Evolutionary conservation across 805 yeast genomes (phyloP).

Genomic region (Metschnikowia arizonensis): DNA sequence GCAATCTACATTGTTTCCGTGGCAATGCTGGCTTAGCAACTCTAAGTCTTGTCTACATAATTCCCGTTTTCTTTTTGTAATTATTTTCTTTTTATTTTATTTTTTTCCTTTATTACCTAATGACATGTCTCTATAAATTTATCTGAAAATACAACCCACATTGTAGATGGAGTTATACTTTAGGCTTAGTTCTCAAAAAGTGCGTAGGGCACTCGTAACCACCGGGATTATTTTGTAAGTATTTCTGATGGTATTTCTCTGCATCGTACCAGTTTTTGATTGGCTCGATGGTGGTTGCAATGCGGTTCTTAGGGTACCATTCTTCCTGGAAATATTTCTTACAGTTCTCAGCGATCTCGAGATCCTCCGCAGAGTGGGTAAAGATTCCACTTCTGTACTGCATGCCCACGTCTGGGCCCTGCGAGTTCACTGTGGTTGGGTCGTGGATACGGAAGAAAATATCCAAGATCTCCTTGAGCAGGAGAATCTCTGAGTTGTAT

Average conservation of each 20-base stretch:
- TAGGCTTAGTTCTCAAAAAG: constrained; percentile 63
- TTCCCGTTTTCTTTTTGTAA: too few relatives aligned
- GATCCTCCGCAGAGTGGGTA: constrained; percentile 53
- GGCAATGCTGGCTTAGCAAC: neutral
- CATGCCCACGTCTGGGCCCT: constrained; percentile 86
- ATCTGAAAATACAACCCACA: neutral
- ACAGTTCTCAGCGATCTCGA: constrained; percentile 39
- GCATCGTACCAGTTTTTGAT: constrained; percentile 79
- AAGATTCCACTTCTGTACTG: constrained; percentile 87
- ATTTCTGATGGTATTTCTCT: constrained; percentile 90
- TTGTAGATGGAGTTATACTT: constrained; percentile 21
- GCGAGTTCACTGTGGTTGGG: constrained; percentile 78
- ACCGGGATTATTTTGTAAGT: constrained; percentile 70
- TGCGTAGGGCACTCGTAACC: constrained; percentile 94
- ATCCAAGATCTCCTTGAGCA: constrained; percentile 61
- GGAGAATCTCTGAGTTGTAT: constrained; percentile 65
- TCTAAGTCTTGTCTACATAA: neutral
- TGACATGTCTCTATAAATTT: constrained; percentile 1
- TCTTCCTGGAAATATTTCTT: constrained; percentile 58
- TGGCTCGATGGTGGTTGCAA: constrained; percentile 69
- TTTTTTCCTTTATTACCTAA: constrained; percentile 1
- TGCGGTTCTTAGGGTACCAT: constrained; percentile 69
- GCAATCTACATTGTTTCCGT: too few relatives aligned
- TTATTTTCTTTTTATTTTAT: too few relatives aligned
- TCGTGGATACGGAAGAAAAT: constrained; percentile 92